Percentiles rank a stretch among this genome's conserved stretches.
Conservation (phyloP, 2,329 filamentous ascomycete species). For the Sporothrix pallida region DNA sequence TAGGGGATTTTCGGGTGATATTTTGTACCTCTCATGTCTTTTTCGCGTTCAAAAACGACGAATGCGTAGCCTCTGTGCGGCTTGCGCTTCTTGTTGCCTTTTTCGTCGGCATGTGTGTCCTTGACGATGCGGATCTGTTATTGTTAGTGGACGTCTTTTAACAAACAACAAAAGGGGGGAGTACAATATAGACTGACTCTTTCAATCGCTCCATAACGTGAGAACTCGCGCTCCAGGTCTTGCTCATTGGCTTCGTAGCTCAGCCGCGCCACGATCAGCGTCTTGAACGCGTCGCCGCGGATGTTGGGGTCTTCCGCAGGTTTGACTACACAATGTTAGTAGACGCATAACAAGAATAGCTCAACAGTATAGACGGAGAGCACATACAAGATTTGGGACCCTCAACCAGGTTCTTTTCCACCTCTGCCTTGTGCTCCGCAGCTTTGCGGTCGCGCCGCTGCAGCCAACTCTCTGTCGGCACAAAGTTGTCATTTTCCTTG, state of each 20-base stretch:
- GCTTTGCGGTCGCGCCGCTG: conserved; percentile 84
- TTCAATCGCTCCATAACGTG: conserved; percentile 91
- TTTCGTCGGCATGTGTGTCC: conserved; percentile 72
- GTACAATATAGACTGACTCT: conserved; percentile 62
- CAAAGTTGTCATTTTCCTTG: conserved; percentile 76
- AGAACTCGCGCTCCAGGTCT: conserved; percentile 92
- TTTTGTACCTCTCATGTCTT: conserved; percentile 96
- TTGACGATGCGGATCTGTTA: conserved; percentile 82
- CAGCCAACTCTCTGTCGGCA: conserved; percentile 90
- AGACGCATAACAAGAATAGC: conserved; percentile 2
- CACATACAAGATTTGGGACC: conserved; percentile 67
- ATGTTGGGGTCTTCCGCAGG: conserved; percentile 86
- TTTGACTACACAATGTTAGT: conserved; percentile 62
- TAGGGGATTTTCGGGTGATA: background rate
- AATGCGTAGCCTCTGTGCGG: conserved; percentile 91
- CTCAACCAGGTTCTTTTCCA: conserved; percentile 68
- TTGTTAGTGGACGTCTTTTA: conserved; percentile 22
- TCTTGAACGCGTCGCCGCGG: conserved; percentile 92
- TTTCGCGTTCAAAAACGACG: conserved; percentile 94
- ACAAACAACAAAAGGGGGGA: background rate
- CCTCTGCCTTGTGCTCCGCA: conserved; percentile 74
- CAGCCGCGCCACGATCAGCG: conserved; percentile 86
- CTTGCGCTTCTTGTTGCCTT: conserved; percentile 78
- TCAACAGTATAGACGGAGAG: background rate
- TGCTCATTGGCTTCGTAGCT: conserved; percentile 88